A percentile compares a stretch with the other conserved stretches of the same genome.
phyloP scores from a whole-genome alignment of 495 filamentous ascomycete species.

The Aspergillus conjunctus region DNA sequence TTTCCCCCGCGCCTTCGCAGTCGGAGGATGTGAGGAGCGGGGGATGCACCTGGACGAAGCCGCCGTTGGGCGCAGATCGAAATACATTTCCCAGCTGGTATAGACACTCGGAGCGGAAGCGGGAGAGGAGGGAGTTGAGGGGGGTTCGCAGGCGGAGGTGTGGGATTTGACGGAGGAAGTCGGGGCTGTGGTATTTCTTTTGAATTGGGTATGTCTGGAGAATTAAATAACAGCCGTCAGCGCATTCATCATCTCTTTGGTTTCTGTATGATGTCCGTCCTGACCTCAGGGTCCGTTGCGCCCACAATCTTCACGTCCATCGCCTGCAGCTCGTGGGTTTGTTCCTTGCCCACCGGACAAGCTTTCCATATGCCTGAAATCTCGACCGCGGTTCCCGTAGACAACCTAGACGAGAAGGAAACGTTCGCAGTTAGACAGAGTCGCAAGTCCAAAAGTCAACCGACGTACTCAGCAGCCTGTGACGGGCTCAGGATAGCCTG shows the following conservation, averaged over 20 bases:
- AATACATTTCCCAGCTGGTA: constrained; percentile 75
- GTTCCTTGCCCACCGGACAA: constrained; percentile 66
- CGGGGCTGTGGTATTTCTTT: constrained; percentile 88
- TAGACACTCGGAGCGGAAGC: constrained; percentile 85
- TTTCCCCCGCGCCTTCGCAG: constrained; percentile 95
- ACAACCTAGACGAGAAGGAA: constrained; percentile 56
- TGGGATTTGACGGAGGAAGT: constrained; percentile 85
- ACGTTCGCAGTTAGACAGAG: constrained; percentile 17
- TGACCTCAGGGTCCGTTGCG: constrained; percentile 73
- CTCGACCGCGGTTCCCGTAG: constrained; percentile 76
- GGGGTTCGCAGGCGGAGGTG: constrained; percentile 87
- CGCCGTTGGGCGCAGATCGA: constrained; percentile 48
- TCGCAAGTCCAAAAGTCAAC: constrained; percentile 1
- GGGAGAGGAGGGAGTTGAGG: constrained; percentile 75
- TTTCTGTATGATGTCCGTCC: constrained; percentile 20
- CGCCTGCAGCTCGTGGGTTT: constrained; percentile 80
- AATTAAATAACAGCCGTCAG: neutral
- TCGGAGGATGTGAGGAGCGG: constrained; percentile 96
- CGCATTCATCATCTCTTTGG: neutral
- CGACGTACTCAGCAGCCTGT: constrained; percentile 74
- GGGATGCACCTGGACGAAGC: constrained; percentile 86
- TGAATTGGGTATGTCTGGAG: constrained; percentile 83
- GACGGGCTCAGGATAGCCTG: constrained; percentile 80
- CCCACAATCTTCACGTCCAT: constrained; percentile 70
- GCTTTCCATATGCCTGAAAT: constrained; percentile 78